Evolutionary conservation across 495 filamentous ascomycete species (phyloP).

Genomic region (Hypoxylon intermedium): DNA sequence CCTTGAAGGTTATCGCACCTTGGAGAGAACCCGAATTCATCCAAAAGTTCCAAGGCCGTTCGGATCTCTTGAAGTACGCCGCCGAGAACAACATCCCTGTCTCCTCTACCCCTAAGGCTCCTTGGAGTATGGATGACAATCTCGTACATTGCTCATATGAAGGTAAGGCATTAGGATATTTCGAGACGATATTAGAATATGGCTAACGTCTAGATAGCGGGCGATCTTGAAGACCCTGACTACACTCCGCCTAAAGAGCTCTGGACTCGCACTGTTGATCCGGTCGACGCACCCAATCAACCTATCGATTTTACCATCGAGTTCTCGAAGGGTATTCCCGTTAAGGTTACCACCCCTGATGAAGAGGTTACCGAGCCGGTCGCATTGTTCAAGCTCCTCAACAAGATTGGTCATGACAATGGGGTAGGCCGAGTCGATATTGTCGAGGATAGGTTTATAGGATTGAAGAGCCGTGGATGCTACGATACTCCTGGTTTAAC

Average conservation of each 20-base stretch:
- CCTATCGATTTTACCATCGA: conserved; percentile 77
- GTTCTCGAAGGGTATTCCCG: conserved; percentile 87
- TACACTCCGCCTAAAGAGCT: conserved; percentile 74
- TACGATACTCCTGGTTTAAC: conserved; percentile 82
- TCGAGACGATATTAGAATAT: too few relatives aligned
- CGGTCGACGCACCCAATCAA: conserved; percentile 74
- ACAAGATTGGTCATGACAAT: conserved; percentile 76
- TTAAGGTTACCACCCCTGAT: conserved; percentile 63
- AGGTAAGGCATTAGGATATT: too few relatives aligned
- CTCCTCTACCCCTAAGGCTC: conserved; percentile 79
- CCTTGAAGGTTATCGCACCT: conserved; percentile 90
- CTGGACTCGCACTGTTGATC: conserved; percentile 85
- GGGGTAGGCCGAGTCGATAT: conserved; percentile 92
- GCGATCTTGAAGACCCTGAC: conserved; percentile 71
- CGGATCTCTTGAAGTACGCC: conserved; percentile 90
- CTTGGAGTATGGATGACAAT: conserved; percentile 90
- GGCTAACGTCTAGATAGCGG: too few relatives aligned
- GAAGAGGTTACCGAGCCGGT: conserved; percentile 76
- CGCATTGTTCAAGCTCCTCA: conserved; percentile 79
- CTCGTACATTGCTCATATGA: conserved; percentile 91
- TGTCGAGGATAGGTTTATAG: conserved; percentile 85
- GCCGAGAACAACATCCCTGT: conserved; percentile 80
- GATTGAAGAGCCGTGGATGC: conserved; percentile 80
- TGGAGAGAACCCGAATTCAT: conserved; percentile 88
- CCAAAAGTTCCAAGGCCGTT: conserved; percentile 68